phyloP scores from a whole-genome alignment of 2,329 filamentous ascomycete species.

The Talaromyces sp. region DNA sequence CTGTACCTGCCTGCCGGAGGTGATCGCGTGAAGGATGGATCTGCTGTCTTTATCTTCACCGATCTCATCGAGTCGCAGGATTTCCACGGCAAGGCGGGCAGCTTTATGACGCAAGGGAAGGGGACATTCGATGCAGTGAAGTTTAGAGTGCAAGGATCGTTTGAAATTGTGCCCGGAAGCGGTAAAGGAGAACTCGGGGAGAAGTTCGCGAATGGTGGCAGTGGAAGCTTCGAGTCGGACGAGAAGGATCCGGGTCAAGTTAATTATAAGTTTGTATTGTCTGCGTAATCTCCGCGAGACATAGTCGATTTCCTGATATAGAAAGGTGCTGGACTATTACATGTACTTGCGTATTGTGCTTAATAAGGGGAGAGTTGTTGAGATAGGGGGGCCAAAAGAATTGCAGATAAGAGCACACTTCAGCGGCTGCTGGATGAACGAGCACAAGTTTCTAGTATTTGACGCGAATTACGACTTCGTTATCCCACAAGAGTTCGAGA shows the following conservation, averaged over 20 bases:
- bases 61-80: neutral
- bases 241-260: neutral
- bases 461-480: no score
- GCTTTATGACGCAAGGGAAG: neutral
- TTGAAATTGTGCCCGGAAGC: neutral
- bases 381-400: no score
- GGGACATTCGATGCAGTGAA: neutral
- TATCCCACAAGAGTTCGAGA: no score
- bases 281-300: no score
- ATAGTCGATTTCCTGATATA: no score
- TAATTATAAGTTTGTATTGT: neutral
- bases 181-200: neutral
- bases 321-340: no score
- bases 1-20: slow-evolving; percentile 8
- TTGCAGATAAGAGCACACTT: no score
- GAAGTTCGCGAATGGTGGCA: neutral
- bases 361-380: no score
- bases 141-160: neutral
- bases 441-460: no score
- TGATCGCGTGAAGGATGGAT: neutral
- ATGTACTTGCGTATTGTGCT: no score
- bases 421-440: no score
- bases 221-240: neutral
- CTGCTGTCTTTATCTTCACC: neutral
- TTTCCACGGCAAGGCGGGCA: neutral